Conservation (phyloP, 1,284 basidiomycete genomes). For the Coniferiporia weirii region DNA sequence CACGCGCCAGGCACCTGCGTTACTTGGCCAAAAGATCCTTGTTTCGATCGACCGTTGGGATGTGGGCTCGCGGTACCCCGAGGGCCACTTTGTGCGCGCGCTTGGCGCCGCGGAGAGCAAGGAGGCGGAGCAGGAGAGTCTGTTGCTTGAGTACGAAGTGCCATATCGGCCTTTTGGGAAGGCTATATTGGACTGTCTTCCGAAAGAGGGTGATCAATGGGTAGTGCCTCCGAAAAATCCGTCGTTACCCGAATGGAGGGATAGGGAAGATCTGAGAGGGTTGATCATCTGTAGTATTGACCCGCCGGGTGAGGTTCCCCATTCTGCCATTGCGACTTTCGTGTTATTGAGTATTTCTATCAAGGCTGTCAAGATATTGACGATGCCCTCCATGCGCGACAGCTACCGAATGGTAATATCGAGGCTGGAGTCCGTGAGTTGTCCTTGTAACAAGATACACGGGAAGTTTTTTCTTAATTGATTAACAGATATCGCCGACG, state of each 20-base stretch:
- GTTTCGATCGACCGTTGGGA: constrained; percentile 96
- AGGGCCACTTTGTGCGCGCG: constrained; percentile 95
- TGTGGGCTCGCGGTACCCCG: constrained; percentile 83
- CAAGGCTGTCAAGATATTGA: constrained; percentile 97
- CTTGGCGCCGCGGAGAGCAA: constrained; percentile 91
- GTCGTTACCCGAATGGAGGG: constrained; percentile 65
- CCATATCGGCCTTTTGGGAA: constrained; percentile 96
- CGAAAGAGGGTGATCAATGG: constrained; percentile 88
- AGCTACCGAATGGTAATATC: constrained; percentile 89
- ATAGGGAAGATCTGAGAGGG: constrained; percentile 84
- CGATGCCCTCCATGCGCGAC: constrained; percentile 93
- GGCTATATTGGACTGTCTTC: constrained; percentile 90
- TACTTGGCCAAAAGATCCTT: constrained; percentile 93
- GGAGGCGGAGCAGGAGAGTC: constrained; percentile 93
- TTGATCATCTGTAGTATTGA: constrained; percentile 95
- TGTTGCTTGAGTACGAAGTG: constrained; percentile 94
- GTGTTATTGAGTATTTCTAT: background rate
- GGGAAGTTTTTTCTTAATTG: background rate
- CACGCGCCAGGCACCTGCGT: constrained; percentile 86
- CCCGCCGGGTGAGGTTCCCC: constrained; percentile 62
- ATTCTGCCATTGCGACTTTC: constrained; percentile 22
- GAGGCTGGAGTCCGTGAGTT: constrained; percentile 96
- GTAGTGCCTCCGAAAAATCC: constrained; percentile 78
- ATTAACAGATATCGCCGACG: constrained; percentile 89
- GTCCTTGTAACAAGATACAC: background rate